Evolutionary conservation across 164 flowering plant species (phyloP), one percentile per base, ranked within the genome.

Genomic region (Vitis rupestris): DNA sequence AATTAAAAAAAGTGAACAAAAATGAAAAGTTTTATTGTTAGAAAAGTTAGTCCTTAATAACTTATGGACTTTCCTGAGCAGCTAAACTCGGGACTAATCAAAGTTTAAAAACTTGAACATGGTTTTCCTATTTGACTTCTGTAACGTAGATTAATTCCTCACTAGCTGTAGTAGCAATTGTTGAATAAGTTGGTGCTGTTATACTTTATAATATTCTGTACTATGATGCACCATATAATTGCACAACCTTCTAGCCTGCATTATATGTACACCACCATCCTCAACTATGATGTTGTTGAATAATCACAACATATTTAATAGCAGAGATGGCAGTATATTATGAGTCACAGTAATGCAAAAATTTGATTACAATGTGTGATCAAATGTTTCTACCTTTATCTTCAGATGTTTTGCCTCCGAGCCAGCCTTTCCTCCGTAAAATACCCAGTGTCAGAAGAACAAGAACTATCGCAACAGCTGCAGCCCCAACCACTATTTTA

Each of bases 391-490:
- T 81, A 87, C 93, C 91, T 79, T 73, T 82, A 60, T 88, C 80
- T 54, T 47, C 70, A 59, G 84, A 63, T 54, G n/a, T 48, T 64
- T 85, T 80, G 52, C 82, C 78, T 70, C 92, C 83, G 55, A 91
- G 54, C 51, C 66, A 85, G 31, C 92, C 89, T 68, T 78, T 88
- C 75, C 81, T 76, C 77, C 77, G 49, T 65, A 86, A 65, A 58
- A 85, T 49, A 51, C 64, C 68, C 10, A 84, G 52, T 65, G 76
- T 59, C 27, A 86, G 16, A 61, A 88, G 71, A 54, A 78, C 50
- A 50, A 86, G 59, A 61, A 81, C 6, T 61, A 71, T 12, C 8
- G 67, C 74, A 59, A 82, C 81, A 75, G 78, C 80, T 12, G 70
- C 74, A 59, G 62, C 50, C 49, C 80, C 85, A 62, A 67, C 80